A percentile compares a stretch with the other conserved stretches of the same genome.
Evolutionary conservation across 176 grass and related monocot species (phyloP).

Genomic region (Elaeis guineensis): DNA sequence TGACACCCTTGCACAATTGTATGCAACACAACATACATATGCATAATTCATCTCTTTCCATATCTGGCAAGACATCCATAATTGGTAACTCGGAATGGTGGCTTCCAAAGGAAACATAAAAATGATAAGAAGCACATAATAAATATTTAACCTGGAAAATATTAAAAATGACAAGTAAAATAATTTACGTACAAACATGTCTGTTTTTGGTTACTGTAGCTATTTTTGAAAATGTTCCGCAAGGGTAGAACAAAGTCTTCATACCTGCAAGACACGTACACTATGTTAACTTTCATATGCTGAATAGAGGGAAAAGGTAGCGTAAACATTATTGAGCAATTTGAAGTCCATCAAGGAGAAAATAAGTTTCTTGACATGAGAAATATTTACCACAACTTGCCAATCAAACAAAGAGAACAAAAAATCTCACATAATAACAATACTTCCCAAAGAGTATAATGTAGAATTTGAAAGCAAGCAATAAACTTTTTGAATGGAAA

Average conservation of each 20-base stretch:
- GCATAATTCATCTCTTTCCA: no score
- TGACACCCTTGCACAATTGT: no score
- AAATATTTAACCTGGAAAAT: neutral
- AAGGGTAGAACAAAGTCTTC: constrained; percentile 87
- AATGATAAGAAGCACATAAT: neutral
- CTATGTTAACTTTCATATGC: no score
- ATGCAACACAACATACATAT: no score
- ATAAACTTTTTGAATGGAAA: no score
- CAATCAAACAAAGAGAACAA: neutral
- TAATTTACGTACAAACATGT: constrained; percentile 61
- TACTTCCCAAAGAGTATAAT: neutral
- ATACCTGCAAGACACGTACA: constrained; percentile 35
- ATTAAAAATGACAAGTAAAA: constrained; percentile 2
- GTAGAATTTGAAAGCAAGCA: no score
- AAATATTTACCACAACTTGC: neutral
- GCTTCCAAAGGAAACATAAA: neutral
- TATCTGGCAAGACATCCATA: no score
- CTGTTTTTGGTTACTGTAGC: constrained; percentile 68
- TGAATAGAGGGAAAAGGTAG: no score
- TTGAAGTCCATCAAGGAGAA: constrained; percentile 5
- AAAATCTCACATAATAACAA: neutral
- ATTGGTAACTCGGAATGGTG: no score
- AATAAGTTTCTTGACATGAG: constrained; percentile 9
- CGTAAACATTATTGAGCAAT: neutral
- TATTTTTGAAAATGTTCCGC: constrained; percentile 90